Evolutionary conservation across 495 filamentous ascomycete genomes (phyloP), one percentile per base, ranked within the genome.

Genomic region (Penicillium paxilli): DNA sequence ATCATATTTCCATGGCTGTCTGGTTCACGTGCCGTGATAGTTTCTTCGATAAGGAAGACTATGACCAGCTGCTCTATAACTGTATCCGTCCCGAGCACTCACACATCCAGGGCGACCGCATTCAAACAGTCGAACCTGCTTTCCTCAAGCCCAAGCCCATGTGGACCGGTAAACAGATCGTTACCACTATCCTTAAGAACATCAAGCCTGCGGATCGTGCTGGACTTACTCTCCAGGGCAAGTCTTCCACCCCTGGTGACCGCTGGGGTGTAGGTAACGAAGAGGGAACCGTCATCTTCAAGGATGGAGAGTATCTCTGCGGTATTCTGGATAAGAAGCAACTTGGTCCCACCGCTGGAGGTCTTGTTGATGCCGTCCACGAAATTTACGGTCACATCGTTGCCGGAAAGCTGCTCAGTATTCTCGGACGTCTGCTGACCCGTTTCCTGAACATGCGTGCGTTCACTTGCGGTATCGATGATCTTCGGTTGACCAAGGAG

Each of bases 91-190:
- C 95, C 2, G 95, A 99, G 70, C 87, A 86, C 58, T 88, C 86
- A 2, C 90, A 96, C 63, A 92, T 90, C 25, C 79, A 80, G 35
- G 75, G 76, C 5, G 80, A 81, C 21, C 82, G 88, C 47, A 91
- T 99, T 41, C 77, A 89, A 57, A 84, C 89, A 4, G 77, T 96
- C 1, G 75, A 84, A 10, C 95, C 95, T 7, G 87, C 92, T 9
- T 78, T 96, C 33, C 76, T 90, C 54, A 95, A 91, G 70, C 95
- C 95, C 2, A 80, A 77, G 28, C 80, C 82, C 17, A 74, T 90
- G 42, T 99, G 95, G 95, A 97, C 92, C n/a, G 95, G 95, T 57
- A 99, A 98, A 75, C 95, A 99, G 67, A 78, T 99, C 14, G 88
- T 98, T 54, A 92, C 91, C 12, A 96, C 93, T 0, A 87, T 99